Evolutionary conservation across 2,329 filamentous ascomycete species (phyloP).

Genomic region (Cryphonectria radicalis): DNA sequence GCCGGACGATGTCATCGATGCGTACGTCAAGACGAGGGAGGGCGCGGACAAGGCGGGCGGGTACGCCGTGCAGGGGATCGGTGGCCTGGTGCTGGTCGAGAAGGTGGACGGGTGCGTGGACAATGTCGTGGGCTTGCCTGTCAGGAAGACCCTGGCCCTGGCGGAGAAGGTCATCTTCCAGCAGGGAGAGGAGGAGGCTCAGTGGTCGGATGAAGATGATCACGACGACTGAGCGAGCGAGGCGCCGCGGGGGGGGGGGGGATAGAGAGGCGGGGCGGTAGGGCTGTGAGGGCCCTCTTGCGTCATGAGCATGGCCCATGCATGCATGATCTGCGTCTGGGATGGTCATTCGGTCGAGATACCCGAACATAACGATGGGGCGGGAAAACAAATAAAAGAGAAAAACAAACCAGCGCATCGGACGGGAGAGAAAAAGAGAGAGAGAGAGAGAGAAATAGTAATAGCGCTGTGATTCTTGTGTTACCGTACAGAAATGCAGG

Average conservation of each 20-base stretch:
- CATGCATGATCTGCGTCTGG: background rate
- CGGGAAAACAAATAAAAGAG: background rate
- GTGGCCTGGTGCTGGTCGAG: constrained; percentile 84
- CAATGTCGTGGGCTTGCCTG: constrained; percentile 90
- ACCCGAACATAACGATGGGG: background rate
- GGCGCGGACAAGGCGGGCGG: constrained; percentile 96
- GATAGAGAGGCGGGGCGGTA: background rate
- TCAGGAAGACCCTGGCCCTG: constrained; percentile 75
- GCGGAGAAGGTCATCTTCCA: constrained; percentile 87
- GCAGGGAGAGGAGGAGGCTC: constrained; percentile 67
- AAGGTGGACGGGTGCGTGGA: constrained; percentile 88
- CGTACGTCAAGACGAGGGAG: constrained; percentile 82
- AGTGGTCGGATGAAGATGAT: constrained; percentile 45
- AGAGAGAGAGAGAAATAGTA: background rate
- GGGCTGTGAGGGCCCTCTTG: background rate
- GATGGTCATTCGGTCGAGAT: background rate
- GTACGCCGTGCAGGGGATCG: constrained; percentile 90
- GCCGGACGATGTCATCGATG: constrained; percentile 79
- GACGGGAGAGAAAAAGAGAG: too few relatives aligned
- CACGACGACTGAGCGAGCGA: constrained; percentile 1
- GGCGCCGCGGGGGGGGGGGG: background rate
- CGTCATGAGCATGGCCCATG: background rate
- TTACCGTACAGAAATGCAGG: background rate
- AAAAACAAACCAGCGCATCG: too few relatives aligned
- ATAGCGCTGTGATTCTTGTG: background rate